Evolutionary conservation across 2,329 filamentous ascomycete species (phyloP), one percentile per base, ranked within the genome.

Genomic region (Phymatotrichopsis omnivora): DNA sequence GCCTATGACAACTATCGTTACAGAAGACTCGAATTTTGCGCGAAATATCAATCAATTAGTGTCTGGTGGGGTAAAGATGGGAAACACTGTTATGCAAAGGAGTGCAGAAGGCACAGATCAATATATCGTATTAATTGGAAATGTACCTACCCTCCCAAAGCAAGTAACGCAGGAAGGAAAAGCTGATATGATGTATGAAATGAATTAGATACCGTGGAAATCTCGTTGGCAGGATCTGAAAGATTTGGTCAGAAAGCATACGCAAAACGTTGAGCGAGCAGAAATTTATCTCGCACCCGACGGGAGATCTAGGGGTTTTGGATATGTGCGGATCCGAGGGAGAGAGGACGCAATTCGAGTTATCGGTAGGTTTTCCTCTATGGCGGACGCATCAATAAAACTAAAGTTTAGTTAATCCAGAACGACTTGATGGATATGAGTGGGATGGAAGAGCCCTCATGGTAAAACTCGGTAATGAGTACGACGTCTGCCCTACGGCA

Each of bases 221-320:
- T 43, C 36, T 23, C 27, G 50, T 47, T 57, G 55, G 55, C 55
- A 57, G 34, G 55, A 57, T 45, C 42, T 57, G 19, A 57, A 57
- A 32, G 55, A 57, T 32, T 30, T 56, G 25, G 50, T 54, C 24
- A 52, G 55, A 29, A 50, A 45, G 23, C 46, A 55, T 24, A 57
- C 54, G 10, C 47, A 45, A 16, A 45, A 41, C 44, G 50, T 57
- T 34, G 54, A 57, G 36, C 44, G 52, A 24, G 52, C 51, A 5
- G 54, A 56, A 33, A 53, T 57, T 44, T 56, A 55, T 46, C 44
- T 52, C 28, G 47, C 48, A 11, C 30, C 46, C 20, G 54, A 55
- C 32, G 54, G 55, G 16, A 44, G 48, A 8, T 56, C 54, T 30
- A 52, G 50, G 19, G 55, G 55, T 4, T 53, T 56, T 38, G 55